Conservation (phyloP, 306 rosid genomes). For the Castanopsis chinensis region DNA sequence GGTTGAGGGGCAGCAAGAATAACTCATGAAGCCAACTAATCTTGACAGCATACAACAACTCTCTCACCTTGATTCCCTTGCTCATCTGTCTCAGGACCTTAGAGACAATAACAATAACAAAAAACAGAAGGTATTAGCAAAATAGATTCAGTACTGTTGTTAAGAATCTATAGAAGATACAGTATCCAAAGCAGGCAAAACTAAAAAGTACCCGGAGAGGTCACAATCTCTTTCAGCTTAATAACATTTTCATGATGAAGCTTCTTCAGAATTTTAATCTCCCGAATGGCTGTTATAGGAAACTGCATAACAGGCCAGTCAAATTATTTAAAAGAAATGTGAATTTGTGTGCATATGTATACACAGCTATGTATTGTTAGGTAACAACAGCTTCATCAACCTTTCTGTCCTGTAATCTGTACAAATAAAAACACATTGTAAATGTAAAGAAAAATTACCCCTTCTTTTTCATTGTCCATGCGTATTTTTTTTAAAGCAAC, state of each 20-base stretch:
- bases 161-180: neutral
- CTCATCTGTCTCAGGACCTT: conserved; percentile 60
- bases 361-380: neutral
- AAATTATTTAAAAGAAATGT: neutral
- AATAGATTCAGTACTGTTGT: neutral
- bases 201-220: conserved; percentile 46
- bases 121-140: neutral
- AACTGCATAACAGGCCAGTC: conserved; percentile 38
- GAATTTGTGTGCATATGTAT: neutral
- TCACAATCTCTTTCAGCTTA: conserved; percentile 71
- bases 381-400: neutral
- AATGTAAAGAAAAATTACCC: conserved; percentile 40
- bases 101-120: conserved; percentile 16
- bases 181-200: neutral
- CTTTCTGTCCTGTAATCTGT: neutral
- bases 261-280: conserved; percentile 67
- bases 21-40: conserved; percentile 5
- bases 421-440: conserved; percentile 3
- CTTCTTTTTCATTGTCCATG: conserved; percentile 74
- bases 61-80: conserved; percentile 53
- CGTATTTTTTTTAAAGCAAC: conserved; percentile 77
- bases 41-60: neutral
- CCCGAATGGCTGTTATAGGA: conserved; percentile 75
- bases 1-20: neutral
- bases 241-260: conserved; percentile 65